Conservation (phyloP, 1,284 basidiomycete species). For the Moniliella sp. region DNA sequence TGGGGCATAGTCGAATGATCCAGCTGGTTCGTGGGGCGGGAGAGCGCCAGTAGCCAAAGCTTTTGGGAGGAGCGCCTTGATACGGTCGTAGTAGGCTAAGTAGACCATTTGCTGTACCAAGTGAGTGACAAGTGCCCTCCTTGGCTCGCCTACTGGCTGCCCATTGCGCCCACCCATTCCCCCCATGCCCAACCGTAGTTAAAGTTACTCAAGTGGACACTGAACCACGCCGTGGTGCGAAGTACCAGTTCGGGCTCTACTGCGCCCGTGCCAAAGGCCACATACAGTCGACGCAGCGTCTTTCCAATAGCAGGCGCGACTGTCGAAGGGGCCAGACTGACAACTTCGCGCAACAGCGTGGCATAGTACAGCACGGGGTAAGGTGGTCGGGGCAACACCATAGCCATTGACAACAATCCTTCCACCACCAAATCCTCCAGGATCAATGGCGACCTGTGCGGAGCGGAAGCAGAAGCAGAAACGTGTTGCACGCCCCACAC, state of each 20-base stretch:
- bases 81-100: constrained; percentile 76
- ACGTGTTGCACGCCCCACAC: background rate
- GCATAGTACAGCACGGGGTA: constrained; percentile 63
- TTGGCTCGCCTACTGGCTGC: constrained; percentile 52
- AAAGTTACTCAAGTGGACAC: constrained; percentile 89
- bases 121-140: constrained; percentile 60
- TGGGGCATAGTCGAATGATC: constrained; percentile 63
- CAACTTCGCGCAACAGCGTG: constrained; percentile 71
- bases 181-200: constrained; percentile 99
- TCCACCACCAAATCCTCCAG: constrained; percentile 28
- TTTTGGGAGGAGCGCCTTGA: constrained; percentile 70
- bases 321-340: constrained; percentile 71
- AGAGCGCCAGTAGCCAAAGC: constrained; percentile 47
- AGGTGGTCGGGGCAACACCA: constrained; percentile 54
- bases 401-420: constrained; percentile 53
- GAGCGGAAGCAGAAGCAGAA: no score
- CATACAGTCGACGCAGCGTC: constrained; percentile 67
- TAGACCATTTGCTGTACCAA: constrained; percentile 74
- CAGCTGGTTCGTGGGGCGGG: constrained; percentile 51
- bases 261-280: constrained; percentile 11
- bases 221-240: constrained; percentile 79
- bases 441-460: no score
- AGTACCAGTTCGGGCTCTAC: constrained; percentile 63
- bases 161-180: constrained; percentile 82
- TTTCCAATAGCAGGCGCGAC: constrained; percentile 90